Base-by-base conservation (phyloP, 768 basidiomycete species). In the Boletus subparvulus region DNA sequence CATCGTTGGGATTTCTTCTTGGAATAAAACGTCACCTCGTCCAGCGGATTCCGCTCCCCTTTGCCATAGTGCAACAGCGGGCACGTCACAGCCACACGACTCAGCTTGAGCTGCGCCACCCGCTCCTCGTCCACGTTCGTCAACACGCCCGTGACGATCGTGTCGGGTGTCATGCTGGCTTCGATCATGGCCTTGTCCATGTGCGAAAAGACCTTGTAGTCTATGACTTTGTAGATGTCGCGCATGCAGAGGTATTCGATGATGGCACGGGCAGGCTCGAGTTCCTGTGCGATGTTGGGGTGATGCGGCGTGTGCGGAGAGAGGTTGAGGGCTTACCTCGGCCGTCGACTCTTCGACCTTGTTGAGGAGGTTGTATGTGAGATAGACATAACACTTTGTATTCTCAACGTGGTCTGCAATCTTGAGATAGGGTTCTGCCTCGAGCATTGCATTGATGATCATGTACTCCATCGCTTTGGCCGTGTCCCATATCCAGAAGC, bases 381-480 rank as follows among this genome's bases (percentile, higher is more conserved):
- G 75, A 56, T 79, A 74, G 3, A 92, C 62, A 54, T 82, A 92
- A 52, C 77, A 74, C 52, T 81, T 74, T 0, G 90, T 84, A 17
- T 88, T 68, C 28, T 78, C 68, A 14, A 92, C 78, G 6, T 74
- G 73, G 1, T 77, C 68, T 0, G 87, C 83, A 47, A 93, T 80
- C 43, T 83, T 76, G 66, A 92, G 68, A 55, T 79, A 54, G 0
- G 83, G 80, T 36, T 94, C 88, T 0, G 92, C 92, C 0, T 74
- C 73, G 1, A 86, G 71, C n/a, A 94, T 77, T 0, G 80, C 88
- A 61, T 93, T 91, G 14, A 90, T 78, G n/a, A 93, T 75, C 92
- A 93, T 93, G 64, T 86, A 82, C 68, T 92, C 92, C 48, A 92
- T 86, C 0, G 88, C 84, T 61, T 81, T 87, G 4, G 88, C 90